These are phyloP conservation scores for Papilionanthe hybrid DNA, from an alignment of 116 monocot genomes.

Conservation along the genomic window DNA sequence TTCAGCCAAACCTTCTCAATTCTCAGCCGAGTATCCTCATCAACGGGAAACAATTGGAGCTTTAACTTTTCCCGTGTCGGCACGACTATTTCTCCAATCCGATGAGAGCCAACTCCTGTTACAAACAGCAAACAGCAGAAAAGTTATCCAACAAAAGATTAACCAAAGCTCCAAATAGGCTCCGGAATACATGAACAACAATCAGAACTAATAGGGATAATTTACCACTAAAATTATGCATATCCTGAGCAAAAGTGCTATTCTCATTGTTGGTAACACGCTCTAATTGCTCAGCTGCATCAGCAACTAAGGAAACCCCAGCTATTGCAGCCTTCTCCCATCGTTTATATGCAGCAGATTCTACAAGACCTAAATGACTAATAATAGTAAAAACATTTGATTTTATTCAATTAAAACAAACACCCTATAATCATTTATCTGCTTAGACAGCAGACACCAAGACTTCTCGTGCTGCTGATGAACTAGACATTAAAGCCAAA, in stretches of 20 bases:
- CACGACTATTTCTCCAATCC: slow-evolving; percentile 18
- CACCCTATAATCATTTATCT: not conserved
- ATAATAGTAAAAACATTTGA: slow-evolving; percentile 4
- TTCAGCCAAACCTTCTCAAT: slow-evolving; percentile 71
- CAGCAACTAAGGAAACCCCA: slow-evolving; percentile 96
- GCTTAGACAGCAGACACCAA: not conserved
- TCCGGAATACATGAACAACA: not conserved
- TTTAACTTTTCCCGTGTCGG: slow-evolving; percentile 66
- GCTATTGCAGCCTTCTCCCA: slow-evolving; percentile 97
- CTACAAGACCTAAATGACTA: slow-evolving; percentile 39
- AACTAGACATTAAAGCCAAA: slow-evolving; percentile 6
- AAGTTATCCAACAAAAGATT: slow-evolving; percentile 11
- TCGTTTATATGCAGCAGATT: slow-evolving; percentile 77
- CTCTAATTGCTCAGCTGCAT: slow-evolving; percentile 93
- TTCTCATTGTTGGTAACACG: slow-evolving; percentile 27
- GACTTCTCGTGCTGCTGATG: not conserved
- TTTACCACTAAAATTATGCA: not conserved
- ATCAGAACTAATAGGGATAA: too few species aligned
- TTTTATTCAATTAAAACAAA: not conserved
- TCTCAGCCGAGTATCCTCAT: slow-evolving; percentile 65
- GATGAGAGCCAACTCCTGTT: slow-evolving; percentile 32
- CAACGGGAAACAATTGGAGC: slow-evolving; percentile 86
- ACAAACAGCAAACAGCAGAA: not conserved
- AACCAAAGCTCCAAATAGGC: not conserved
- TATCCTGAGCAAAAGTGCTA: slow-evolving; percentile 17